Conservation (phyloP, 345 rosid genomes). For the Boechera divaricarpa region DNA sequence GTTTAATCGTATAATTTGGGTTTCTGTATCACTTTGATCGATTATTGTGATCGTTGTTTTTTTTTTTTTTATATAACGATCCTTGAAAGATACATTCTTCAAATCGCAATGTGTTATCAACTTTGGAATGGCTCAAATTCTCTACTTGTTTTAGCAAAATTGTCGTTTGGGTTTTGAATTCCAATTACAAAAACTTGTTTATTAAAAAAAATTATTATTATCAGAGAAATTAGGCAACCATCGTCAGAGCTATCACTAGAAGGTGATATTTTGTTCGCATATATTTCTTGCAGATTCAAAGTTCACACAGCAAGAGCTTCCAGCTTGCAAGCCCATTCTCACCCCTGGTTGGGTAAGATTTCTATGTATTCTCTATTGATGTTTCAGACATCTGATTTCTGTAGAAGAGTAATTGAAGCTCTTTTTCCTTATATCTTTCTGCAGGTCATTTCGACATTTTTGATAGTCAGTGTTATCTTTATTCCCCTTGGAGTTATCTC, state of each 20-base stretch:
- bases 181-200: background rate
- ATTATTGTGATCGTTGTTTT: background rate
- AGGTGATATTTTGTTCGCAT: slow-evolving; percentile 9
- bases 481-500: slow-evolving; percentile 96
- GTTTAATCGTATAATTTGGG: background rate
- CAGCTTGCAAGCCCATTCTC: slow-evolving; percentile 99
- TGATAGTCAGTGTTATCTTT: slow-evolving; percentile 90
- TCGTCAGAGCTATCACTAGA: background rate
- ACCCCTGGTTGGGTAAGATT: slow-evolving; percentile 91
- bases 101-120: background rate
- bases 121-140: background rate
- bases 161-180: slow-evolving; percentile 3
- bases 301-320: slow-evolving; percentile 98
- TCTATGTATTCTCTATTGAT: background rate
- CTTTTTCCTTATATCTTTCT: background rate
- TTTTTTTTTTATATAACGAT: background rate
- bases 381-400: background rate
- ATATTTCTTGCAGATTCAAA: slow-evolving; percentile 69
- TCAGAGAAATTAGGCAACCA: slow-evolving; percentile 1
- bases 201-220: background rate
- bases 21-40: background rate
- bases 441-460: slow-evolving; percentile 88
- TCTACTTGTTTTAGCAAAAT: too few species aligned
- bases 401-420: background rate
- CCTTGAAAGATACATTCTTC: background rate